phyloP scores from a whole-genome alignment of 1,284 basidiomycete species.

The Fomitopsis palustris region DNA sequence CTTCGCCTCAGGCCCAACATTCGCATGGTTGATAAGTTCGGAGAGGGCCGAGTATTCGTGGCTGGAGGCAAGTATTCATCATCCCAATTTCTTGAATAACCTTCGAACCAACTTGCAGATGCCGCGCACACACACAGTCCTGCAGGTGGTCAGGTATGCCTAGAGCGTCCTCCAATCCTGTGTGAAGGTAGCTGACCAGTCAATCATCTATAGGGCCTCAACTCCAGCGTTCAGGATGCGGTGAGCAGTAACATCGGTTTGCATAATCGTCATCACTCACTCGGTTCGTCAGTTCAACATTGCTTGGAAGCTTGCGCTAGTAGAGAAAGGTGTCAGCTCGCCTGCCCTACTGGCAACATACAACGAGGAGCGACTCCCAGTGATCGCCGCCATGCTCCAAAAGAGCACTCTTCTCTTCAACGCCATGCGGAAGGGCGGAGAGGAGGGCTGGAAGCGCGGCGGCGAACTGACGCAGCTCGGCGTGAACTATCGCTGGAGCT shows the following conservation, averaged over 20 bases:
- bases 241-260: not conserved
- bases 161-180: not conserved
- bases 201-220: constrained; percentile 3
- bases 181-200: not conserved
- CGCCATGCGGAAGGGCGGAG: not conserved
- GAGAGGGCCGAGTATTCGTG: constrained; percentile 32
- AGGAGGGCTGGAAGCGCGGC: constrained; percentile 3
- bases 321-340: constrained; percentile 17
- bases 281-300: constrained; percentile 24
- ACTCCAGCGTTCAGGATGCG: constrained; percentile 5
- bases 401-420: constrained; percentile 8
- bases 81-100: too few relatives aligned
- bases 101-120: constrained; percentile 2
- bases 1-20: constrained; percentile 30
- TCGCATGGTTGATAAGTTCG: constrained; percentile 34
- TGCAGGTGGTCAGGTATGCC: constrained; percentile 24
- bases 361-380: constrained; percentile 24
- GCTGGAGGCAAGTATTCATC: constrained; percentile 19
- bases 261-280: not conserved
- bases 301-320: constrained; percentile 23
- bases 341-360: constrained; percentile 21
- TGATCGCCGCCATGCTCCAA: constrained; percentile 22
- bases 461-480: constrained; percentile 35
- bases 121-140: constrained; percentile 26
- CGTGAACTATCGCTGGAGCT: constrained; percentile 16